Base-by-base conservation (phyloP, 805 yeast species). In the Sugiyamaella valdiviana region DNA sequence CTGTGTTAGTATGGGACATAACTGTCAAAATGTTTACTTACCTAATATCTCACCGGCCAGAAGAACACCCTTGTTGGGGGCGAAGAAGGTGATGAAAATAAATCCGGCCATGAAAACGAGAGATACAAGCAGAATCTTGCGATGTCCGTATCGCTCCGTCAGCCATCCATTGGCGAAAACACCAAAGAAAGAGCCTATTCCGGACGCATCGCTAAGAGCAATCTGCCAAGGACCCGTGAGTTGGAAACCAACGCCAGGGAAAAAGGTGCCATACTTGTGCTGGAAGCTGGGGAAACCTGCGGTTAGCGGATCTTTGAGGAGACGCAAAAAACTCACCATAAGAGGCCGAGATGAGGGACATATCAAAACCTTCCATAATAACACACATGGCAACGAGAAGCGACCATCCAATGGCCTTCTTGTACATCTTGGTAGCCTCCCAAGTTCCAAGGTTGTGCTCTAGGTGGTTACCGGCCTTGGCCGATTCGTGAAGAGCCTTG, bases 291-390 rank as follows among this genome's bases (percentile, higher is more conserved):
- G 75, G 56, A 70, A 67, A 9, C 32, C 32, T 26, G 32, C 9
- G 32, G 32, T 26, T 26, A 77, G 63, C 1, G 76, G 75, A 26
- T 26, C 3, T 26, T 10, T 7, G 3, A 26, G 14, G 32, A 56
- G 71, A 67, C 3, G 72, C 77, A 60, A 64, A 75, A 55, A 76
- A 69, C 10, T 72, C 63, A 24, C 63, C 58, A 40, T 26, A 26
- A 12, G 32, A 26, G 3, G 32, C 32, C 9, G 32, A 26, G 14
- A 75, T 60, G 42, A 76, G 60, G 38, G 63, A 63, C 15, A 66
- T 60, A 53, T 75, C 79, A 58, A 72, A 75, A 19, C 78, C 80
- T 53, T 74, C 79, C 78, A 74, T 74, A 47, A 75, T 57, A 46
- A 76, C 63, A 21, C 75, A 69, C 12, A 70, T 54, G 3, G 77